Evolutionary conservation across 148 eudicot genomes (phyloP).

Genomic region (Nepenthes mirabilis): DNA sequence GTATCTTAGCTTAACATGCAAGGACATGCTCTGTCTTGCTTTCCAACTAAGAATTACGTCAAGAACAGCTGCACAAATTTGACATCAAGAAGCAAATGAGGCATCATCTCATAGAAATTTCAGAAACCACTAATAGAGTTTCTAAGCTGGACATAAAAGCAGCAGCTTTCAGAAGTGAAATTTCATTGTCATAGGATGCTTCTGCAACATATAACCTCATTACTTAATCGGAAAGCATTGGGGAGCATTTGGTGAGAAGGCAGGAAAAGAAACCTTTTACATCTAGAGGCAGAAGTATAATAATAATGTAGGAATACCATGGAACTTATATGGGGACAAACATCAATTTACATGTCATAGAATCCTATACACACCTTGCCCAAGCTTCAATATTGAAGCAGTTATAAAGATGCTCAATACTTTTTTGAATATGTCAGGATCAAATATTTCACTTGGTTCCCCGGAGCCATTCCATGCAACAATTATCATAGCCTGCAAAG

Average conservation of each 20-base stretch:
- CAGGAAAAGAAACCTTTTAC: too few species aligned
- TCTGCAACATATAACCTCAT: not conserved
- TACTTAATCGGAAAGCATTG: too few species aligned
- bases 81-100: not conserved
- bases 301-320: not conserved
- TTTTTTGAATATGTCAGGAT: conserved; percentile 54
- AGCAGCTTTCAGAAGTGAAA: not conserved
- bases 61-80: conserved; percentile 55
- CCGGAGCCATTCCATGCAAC: conserved; percentile 83
- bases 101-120: too few species aligned
- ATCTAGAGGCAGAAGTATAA: not conserved
- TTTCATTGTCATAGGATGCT: not conserved
- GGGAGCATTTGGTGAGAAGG: too few species aligned
- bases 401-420: conserved; percentile 89
- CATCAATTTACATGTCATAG: not conserved
- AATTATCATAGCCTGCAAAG: conserved; percentile 87
- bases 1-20: conserved; percentile 84
- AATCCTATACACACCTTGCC: conserved; percentile 43
- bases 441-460: conserved; percentile 54
- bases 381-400: conserved; percentile 92
- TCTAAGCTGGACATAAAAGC: not conserved
- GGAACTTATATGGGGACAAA: not conserved
- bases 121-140: not conserved
- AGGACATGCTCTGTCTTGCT: conserved; percentile 78
- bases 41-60: conserved; percentile 91